A percentile compares a stretch with the other conserved stretches of the same genome.
Conservation (phyloP, 768 basidiomycete genomes). For the Myochromella boudieri region DNA sequence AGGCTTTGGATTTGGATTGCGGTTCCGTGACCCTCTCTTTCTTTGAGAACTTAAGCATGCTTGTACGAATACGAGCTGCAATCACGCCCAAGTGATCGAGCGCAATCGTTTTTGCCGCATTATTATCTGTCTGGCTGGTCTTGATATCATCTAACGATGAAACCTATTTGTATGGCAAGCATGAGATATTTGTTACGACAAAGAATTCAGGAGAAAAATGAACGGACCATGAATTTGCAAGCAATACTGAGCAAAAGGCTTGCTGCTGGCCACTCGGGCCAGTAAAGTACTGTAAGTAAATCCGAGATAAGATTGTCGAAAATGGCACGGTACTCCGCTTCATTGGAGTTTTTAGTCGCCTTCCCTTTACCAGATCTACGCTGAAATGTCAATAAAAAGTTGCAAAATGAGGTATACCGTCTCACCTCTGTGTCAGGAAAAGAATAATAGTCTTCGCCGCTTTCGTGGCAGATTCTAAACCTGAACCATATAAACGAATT, state of each 20-base stretch:
- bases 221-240: slow-evolving; percentile 79
- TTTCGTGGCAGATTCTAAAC: slow-evolving; percentile 78
- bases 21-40: slow-evolving; percentile 20
- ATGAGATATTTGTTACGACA: not conserved
- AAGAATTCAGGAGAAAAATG: not conserved
- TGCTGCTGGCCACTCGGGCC: slow-evolving; percentile 98
- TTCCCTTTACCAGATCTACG: slow-evolving; percentile 83
- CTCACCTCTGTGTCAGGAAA: slow-evolving; percentile 68
- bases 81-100: slow-evolving; percentile 95
- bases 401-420: not conserved
- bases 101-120: slow-evolving; percentile 85
- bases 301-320: slow-evolving; percentile 92
- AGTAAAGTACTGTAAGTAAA: slow-evolving; percentile 82
- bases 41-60: slow-evolving; percentile 45
- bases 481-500: slow-evolving; percentile 66
- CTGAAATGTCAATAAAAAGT: not conserved
- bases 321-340: slow-evolving; percentile 90
- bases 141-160: slow-evolving; percentile 83
- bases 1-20: slow-evolving; percentile 30
- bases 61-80: slow-evolving; percentile 74
- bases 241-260: slow-evolving; percentile 76
- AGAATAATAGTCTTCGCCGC: slow-evolving; percentile 83
- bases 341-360: slow-evolving; percentile 86
- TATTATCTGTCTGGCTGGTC: slow-evolving; percentile 64
- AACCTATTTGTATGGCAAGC: slow-evolving; percentile 46